These are phyloP conservation scores for Paramecium tetraurelia DNA, from an alignment of 73 alveolate genomes.

Conservation along the genomic window DNA sequence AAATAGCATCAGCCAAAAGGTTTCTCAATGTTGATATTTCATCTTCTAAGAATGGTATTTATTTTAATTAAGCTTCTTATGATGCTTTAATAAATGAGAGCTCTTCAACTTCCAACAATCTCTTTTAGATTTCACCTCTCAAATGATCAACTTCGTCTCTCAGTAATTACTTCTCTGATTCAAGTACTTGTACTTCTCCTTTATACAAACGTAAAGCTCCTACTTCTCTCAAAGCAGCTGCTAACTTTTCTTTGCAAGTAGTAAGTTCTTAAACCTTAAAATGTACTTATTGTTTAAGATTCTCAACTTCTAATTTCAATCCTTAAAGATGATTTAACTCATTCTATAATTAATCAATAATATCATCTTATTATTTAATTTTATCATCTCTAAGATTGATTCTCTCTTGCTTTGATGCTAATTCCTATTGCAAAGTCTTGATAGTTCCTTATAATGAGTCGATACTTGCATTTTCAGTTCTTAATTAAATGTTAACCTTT, in stretches of 20 bases:
- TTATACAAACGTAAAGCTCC: neutral
- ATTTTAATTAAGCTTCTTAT: constrained; percentile 18
- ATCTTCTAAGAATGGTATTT: constrained; percentile 17
- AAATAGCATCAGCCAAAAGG: neutral
- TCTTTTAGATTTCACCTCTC: neutral
- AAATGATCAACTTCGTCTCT: constrained; percentile 18
- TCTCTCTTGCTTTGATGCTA: neutral
- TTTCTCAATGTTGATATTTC: neutral
- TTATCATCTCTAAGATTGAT: neutral
- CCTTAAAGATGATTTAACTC: neutral
- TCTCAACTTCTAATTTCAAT: neutral
- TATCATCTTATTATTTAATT: neutral
- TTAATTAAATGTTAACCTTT: neutral
- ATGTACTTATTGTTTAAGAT: neutral
- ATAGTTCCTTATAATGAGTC: neutral
- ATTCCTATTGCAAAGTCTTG: neutral
- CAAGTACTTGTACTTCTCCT: neutral
- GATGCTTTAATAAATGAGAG: neutral
- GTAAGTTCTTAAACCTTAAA: neutral
- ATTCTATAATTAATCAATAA: neutral
- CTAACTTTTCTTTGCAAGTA: neutral
- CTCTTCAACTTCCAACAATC: neutral
- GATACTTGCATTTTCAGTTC: neutral
- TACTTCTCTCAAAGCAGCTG: neutral
- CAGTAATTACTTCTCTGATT: neutral